These are phyloP conservation scores for Microstegium vimineum DNA, from an alignment of 176 grass and related monocot species.

Conservation along the genomic window DNA sequence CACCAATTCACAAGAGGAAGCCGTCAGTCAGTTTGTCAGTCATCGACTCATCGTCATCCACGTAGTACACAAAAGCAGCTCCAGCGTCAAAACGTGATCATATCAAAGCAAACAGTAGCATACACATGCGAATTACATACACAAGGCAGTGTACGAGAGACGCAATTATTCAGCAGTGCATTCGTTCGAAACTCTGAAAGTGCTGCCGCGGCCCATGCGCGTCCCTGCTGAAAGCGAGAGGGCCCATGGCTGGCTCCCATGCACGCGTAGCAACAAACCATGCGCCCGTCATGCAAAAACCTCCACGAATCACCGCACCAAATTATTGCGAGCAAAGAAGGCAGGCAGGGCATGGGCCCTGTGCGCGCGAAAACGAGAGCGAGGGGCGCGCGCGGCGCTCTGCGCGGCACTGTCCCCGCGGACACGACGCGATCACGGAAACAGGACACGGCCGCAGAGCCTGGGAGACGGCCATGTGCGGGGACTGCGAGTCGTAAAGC, in stretches of 20 bases:
- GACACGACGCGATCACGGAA: slow-evolving; percentile 13
- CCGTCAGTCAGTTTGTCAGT: not conserved
- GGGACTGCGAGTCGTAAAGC: not conserved
- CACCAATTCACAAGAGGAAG: too few species aligned
- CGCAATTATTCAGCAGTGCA: not conserved
- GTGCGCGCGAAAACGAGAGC: slow-evolving; percentile 24
- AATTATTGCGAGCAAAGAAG: slow-evolving; percentile 32
- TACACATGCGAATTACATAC: slow-evolving; percentile 7
- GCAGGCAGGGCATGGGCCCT: not conserved
- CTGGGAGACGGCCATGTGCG: slow-evolving; percentile 41
- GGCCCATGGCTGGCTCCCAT: not conserved
- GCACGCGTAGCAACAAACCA: not conserved
- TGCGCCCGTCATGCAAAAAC: slow-evolving; percentile 5
- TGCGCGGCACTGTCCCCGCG: slow-evolving; percentile 31
- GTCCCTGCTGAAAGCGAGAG: not conserved
- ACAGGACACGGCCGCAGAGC: slow-evolving; percentile 23
- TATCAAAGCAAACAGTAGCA: not conserved
- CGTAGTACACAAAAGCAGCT: not conserved
- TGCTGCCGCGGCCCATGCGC: not conserved
- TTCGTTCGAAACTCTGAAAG: not conserved
- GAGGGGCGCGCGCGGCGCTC: not conserved
- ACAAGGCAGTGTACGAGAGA: not conserved
- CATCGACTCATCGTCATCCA: not conserved
- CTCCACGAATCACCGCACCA: slow-evolving; percentile 12
- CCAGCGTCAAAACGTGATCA: not conserved